Base-by-base conservation (phyloP, 192 early-diverging fungal genomes). In the Paraglomus occultum region DNA sequence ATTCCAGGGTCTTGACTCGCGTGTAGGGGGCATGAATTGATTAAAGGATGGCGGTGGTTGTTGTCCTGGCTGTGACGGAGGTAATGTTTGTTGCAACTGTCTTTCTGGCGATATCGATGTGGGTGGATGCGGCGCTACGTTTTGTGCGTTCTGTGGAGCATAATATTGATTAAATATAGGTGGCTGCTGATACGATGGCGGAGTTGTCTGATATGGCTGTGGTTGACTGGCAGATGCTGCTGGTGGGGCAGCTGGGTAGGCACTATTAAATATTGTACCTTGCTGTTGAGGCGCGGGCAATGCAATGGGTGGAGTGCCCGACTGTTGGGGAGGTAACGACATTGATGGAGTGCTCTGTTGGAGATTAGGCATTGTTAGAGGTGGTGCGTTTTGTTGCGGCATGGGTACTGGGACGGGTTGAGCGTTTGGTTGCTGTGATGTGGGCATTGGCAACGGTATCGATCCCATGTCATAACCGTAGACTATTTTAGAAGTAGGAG, bases 21-120 rank as follows among this genome's bases (percentile, higher is more conserved):
- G 54, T 17, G 20, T 31, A 57, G 54, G 54, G 38, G 54, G 54
- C 17, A 18, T 14, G 17, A 51, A 57, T 57, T 17, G 54, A 57
- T 57, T 11, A 6, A 31, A 31, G 38, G 38, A 57, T 17, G 54
- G 54, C 11, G 54, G 54, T 17, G 54, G 54, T 20, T 17, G 54
- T 11, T 11, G 11, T 57, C 54, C 54, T 57, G 17, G 54, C 17
- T 31, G 18, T 17, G 54, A 22, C 17, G 54, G 20, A 57, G 17
- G 38, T 57, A 22, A 57, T 51, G 50, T 4, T 51, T 14, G 50
- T 51, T 14, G 12, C 17, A 18, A 51, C 12, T 14, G 17, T 3
- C 14, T 51, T 51, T 14, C 50, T 18, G 50, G 17, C 1, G 50
- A 51, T 18, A 18, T 14, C 4, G 50, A n/a, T 51, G 54, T 57